phyloP scores from a whole-genome alignment of 2,329 filamentous ascomycete genomes.

The Dothistroma septosporum region DNA sequence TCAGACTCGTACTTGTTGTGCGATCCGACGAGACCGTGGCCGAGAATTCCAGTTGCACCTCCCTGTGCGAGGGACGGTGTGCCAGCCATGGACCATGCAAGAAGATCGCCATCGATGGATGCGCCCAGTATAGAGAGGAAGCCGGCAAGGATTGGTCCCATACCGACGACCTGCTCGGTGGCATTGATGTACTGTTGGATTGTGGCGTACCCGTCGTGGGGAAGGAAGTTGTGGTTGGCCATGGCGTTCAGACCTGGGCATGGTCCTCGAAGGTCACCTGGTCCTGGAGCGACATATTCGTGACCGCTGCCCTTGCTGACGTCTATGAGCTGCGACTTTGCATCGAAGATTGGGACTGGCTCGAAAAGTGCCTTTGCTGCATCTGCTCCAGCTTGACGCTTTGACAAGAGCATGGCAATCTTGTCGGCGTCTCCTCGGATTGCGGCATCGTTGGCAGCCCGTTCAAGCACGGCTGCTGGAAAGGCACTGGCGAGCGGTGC shows the following conservation, averaged over 20 bases:
- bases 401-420: slow-evolving; percentile 17
- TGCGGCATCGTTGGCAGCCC: background rate
- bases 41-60: slow-evolving; percentile 11
- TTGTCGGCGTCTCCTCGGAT: slow-evolving; percentile 1
- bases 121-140: slow-evolving; percentile 35
- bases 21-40: slow-evolving; percentile 25
- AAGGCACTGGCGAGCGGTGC: slow-evolving; percentile 6
- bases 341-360: slow-evolving; percentile 27
- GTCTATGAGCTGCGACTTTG: slow-evolving; percentile 27
- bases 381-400: slow-evolving; percentile 20
- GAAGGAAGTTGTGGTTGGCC: slow-evolving; percentile 28
- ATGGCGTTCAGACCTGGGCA: slow-evolving; percentile 35
- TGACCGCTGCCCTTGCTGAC: slow-evolving; percentile 25
- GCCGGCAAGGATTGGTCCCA: slow-evolving; percentile 32
- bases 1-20: slow-evolving; percentile 38
- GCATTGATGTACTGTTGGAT: slow-evolving; percentile 30
- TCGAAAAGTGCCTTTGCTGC: slow-evolving; percentile 23
- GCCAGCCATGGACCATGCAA: slow-evolving; percentile 33
- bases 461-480: slow-evolving; percentile 1
- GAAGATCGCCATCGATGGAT: slow-evolving; percentile 31
- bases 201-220: slow-evolving; percentile 33
- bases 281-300: slow-evolving; percentile 28
- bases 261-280: slow-evolving; percentile 27
- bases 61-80: slow-evolving; percentile 18
- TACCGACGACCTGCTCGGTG: slow-evolving; percentile 31